Percentiles rank a stretch among this genome's conserved stretches.
These are phyloP conservation scores for Monascus purpureus DNA, from an alignment of 495 filamentous ascomycete genomes.

Conservation along the genomic window DNA sequence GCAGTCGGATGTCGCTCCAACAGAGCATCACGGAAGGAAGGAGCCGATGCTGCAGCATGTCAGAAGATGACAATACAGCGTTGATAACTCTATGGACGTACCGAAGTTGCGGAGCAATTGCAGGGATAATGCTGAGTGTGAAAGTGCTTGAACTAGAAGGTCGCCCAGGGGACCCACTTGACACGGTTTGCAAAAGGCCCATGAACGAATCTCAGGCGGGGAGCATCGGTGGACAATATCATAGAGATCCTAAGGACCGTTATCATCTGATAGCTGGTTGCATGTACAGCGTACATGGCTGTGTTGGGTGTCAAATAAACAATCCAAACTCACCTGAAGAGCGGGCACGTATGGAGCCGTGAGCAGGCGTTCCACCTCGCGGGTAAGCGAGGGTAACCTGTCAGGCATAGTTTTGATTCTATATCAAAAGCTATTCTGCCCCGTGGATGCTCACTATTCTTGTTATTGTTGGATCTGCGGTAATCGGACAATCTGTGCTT, in stretches of 20 bases:
- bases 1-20: conserved; percentile 25
- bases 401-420: conserved; percentile 7
- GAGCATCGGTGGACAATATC: conserved; percentile 10
- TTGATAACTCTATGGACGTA: too few species aligned
- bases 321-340: conserved; percentile 20
- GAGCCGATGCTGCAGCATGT: conserved; percentile 13
- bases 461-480: too few species aligned
- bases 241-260: conserved; percentile 24
- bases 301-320: conserved; percentile 2
- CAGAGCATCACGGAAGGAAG: conserved; percentile 23
- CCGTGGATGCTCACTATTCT: too few species aligned
- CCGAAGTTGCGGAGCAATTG: conserved; percentile 25
- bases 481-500: too few species aligned
- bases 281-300: too few species aligned
- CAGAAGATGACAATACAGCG: conserved; percentile 1
- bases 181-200: conserved; percentile 33
- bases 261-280: background rate
- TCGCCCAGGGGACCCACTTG: conserved; percentile 27
- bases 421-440: background rate
- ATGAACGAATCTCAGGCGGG: conserved; percentile 12
- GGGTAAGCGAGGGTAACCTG: conserved; percentile 6
- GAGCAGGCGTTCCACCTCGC: conserved; percentile 28
- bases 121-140: conserved; percentile 25
- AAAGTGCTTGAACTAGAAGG: conserved; percentile 29
- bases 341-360: conserved; percentile 27